A percentile compares a stretch with the other conserved stretches of the same genome.
phyloP scores from a whole-genome alignment of 306 rosid genomes.

The Prunus mongolica region DNA sequence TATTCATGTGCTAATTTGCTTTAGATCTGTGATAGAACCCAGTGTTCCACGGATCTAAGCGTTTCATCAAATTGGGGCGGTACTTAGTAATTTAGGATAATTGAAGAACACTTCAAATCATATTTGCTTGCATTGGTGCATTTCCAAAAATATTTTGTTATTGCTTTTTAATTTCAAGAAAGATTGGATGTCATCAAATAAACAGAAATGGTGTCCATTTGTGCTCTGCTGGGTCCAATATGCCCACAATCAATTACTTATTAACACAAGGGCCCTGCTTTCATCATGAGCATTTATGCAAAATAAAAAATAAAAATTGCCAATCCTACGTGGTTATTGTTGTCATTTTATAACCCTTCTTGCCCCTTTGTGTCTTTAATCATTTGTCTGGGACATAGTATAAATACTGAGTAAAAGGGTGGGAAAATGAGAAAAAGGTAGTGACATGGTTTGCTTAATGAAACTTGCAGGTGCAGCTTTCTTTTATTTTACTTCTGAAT shows the following conservation, averaged over 20 bases:
- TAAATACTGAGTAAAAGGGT: conserved; percentile 41
- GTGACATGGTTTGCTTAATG: conserved; percentile 27
- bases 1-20: conserved; percentile 11
- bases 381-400: conserved; percentile 18
- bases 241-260: neutral
- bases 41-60: conserved; percentile 33
- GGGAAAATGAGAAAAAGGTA: conserved; percentile 27
- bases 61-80: conserved; percentile 3
- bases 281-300: neutral
- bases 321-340: conserved; percentile 10
- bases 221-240: conserved; percentile 9
- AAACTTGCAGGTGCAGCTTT: conserved; percentile 25
- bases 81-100: neutral
- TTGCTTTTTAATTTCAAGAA: neutral
- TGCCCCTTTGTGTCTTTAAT: conserved; percentile 28
- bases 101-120: conserved; percentile 12
- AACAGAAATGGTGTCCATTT: neutral
- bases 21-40: conserved; percentile 17
- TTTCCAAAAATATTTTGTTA: conserved; percentile 11
- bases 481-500: conserved; percentile 3
- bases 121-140: neutral
- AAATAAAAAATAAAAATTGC: neutral
- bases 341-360: conserved; percentile 22
- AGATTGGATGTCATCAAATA: neutral
- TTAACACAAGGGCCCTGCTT: neutral